A percentile compares a stretch with the other conserved stretches of the same genome.
Conservation (phyloP, 1,284 basidiomycete genomes). For the Ceratobasidium sp. region DNA sequence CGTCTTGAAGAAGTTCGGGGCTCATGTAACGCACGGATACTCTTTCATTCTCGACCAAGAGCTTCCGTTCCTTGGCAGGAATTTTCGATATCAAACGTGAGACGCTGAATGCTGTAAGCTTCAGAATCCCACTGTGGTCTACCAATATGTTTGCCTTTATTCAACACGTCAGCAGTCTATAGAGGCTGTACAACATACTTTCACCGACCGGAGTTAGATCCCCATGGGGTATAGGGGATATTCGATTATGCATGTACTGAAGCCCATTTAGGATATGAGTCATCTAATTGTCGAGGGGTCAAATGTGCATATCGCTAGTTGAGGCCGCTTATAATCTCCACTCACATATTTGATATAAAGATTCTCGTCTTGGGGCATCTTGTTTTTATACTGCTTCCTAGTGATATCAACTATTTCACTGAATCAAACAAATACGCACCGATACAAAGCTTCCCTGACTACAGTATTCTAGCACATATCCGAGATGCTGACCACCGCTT, state of each 20-base stretch:
- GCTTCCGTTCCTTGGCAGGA: background rate
- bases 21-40: slow-evolving; percentile 13
- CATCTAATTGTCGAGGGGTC: background rate
- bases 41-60: background rate
- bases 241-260: slow-evolving; percentile 4
- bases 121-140: slow-evolving; percentile 1
- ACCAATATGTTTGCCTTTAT: slow-evolving; percentile 12
- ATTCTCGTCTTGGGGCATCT: background rate
- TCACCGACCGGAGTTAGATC: slow-evolving; percentile 22
- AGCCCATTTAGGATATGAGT: slow-evolving; percentile 1
- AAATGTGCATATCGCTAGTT: background rate
- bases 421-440: background rate
- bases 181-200: no score
- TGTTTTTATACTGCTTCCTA: background rate
- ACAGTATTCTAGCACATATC: background rate
- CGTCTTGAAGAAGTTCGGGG: slow-evolving; percentile 20
- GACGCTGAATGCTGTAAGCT: slow-evolving; percentile 3
- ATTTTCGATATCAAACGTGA: background rate
- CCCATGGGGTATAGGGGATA: background rate
- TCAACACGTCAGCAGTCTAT: no score
- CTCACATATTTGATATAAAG: background rate
- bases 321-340: background rate
- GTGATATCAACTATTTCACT: background rate
- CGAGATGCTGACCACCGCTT: background rate
- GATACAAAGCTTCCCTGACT: background rate